phyloP scores from a whole-genome alignment of 2,329 filamentous ascomycete genomes.

The Penicillium sp. region DNA sequence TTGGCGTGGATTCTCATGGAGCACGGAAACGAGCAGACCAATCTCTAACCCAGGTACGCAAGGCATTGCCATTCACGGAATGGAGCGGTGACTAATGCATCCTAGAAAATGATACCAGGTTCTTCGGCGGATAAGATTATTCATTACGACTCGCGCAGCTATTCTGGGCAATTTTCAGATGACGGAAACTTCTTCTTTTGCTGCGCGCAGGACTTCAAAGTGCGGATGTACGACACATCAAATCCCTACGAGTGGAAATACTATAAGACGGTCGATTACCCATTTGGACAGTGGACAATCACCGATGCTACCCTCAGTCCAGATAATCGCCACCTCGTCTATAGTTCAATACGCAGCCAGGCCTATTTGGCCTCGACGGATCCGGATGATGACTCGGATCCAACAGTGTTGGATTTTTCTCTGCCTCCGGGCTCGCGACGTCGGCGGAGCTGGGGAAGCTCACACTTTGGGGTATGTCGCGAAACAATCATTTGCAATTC shows the following conservation, averaged over 20 bases:
- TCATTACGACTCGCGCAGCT: slow-evolving; percentile 78
- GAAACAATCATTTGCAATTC: too few species aligned
- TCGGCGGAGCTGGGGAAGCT: slow-evolving; percentile 30
- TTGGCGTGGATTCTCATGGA: slow-evolving; percentile 60
- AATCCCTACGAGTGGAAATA: slow-evolving; percentile 94
- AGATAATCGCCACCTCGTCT: slow-evolving; percentile 86
- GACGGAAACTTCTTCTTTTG: slow-evolving; percentile 97
- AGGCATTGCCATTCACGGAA: neutral
- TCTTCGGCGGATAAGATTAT: slow-evolving; percentile 78
- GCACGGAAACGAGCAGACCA: slow-evolving; percentile 57
- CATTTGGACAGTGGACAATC: slow-evolving; percentile 88
- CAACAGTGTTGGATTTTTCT: slow-evolving; percentile 69
- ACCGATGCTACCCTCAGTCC: slow-evolving; percentile 88
- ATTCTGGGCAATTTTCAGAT: slow-evolving; percentile 92
- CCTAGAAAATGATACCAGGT: slow-evolving; percentile 67
- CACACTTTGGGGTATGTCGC: slow-evolving; percentile 43
- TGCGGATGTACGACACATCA: slow-evolving; percentile 95
- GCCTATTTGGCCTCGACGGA: slow-evolving; percentile 86
- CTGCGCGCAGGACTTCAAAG: slow-evolving; percentile 84
- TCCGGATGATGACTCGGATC: slow-evolving; percentile 71
- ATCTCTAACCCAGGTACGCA: slow-evolving; percentile 61
- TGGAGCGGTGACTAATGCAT: neutral
- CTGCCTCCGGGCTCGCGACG: slow-evolving; percentile 43
- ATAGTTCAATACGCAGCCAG: slow-evolving; percentile 77
- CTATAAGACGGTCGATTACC: slow-evolving; percentile 83